These are phyloP conservation scores for Lentinula lateritia DNA, from an alignment of 768 basidiomycete genomes.

Conservation along the genomic window DNA sequence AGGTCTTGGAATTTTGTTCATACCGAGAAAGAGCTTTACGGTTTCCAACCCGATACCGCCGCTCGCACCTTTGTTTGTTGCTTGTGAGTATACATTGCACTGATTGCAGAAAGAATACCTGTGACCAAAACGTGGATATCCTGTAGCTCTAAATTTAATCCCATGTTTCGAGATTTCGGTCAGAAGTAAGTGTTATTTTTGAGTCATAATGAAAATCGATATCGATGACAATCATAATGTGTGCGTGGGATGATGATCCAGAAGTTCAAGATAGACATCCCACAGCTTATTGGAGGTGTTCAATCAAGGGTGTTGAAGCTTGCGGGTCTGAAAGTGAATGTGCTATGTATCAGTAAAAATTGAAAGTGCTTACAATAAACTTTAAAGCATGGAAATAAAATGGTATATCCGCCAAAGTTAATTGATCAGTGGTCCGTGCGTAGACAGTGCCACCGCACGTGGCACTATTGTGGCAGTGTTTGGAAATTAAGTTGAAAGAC, in stretches of 20 bases:
- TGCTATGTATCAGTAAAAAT: too few relatives aligned
- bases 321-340: too few relatives aligned
- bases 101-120: slow-evolving; percentile 27
- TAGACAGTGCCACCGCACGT: neutral
- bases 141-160: slow-evolving; percentile 46
- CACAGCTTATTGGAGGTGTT: too few relatives aligned
- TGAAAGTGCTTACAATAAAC: too few relatives aligned
- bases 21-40: slow-evolving; percentile 49
- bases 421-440: neutral
- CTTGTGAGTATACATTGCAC: neutral
- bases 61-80: slow-evolving; percentile 50
- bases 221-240: too few relatives aligned
- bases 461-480: neutral
- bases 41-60: slow-evolving; percentile 73
- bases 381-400: too few relatives aligned
- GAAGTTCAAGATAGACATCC: too few relatives aligned
- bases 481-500: neutral
- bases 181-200: neutral
- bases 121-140: slow-evolving; percentile 66
- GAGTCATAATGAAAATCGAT: neutral
- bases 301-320: too few relatives aligned
- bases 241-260: too few relatives aligned
- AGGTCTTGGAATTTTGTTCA: slow-evolving; percentile 8
- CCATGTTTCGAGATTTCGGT: neutral
- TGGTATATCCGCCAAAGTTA: too few relatives aligned